Conservation (phyloP, 2,329 filamentous ascomycete species). For the Xylariaceae sp. region DNA sequence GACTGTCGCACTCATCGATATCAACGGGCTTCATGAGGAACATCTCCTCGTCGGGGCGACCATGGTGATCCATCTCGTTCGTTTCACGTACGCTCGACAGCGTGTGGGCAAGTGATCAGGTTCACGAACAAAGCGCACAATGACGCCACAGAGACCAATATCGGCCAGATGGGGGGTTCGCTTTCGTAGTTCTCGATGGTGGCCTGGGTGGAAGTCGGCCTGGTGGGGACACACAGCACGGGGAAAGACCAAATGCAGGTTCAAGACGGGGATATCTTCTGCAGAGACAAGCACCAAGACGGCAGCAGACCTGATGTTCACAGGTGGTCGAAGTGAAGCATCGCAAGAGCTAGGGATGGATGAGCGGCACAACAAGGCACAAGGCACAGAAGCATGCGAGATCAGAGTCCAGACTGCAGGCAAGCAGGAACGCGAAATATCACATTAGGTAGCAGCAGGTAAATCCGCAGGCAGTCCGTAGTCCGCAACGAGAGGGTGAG, state of each 20-base stretch:
- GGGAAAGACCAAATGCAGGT: not conserved
- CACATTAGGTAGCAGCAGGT: not conserved
- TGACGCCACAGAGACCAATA: conserved; percentile 23
- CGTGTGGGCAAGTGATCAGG: conserved; percentile 6
- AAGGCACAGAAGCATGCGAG: not conserved
- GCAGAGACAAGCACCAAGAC: not conserved
- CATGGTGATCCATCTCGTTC: conserved; percentile 49
- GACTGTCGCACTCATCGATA: conserved; percentile 57
- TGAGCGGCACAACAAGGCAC: not conserved
- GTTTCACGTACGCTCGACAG: conserved; percentile 26
- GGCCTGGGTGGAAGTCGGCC: conserved; percentile 15
- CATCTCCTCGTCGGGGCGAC: conserved; percentile 74
- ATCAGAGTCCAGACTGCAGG: not conserved
- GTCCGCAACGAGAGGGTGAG: not conserved
- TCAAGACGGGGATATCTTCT: not conserved
- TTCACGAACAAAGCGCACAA: conserved; percentile 17
- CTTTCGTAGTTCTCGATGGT: conserved; percentile 12
- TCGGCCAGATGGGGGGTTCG: conserved; percentile 25
- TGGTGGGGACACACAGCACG: conserved; percentile 24
- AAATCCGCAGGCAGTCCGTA: too few relatives aligned
- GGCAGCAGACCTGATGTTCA: not conserved
- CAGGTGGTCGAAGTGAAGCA: not conserved
- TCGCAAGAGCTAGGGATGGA: not conserved
- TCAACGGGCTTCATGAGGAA: conserved; percentile 62
- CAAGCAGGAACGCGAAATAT: not conserved